phyloP scores from a whole-genome alignment of 2,329 filamentous ascomycete genomes.

The Hypoxylon sp. region DNA sequence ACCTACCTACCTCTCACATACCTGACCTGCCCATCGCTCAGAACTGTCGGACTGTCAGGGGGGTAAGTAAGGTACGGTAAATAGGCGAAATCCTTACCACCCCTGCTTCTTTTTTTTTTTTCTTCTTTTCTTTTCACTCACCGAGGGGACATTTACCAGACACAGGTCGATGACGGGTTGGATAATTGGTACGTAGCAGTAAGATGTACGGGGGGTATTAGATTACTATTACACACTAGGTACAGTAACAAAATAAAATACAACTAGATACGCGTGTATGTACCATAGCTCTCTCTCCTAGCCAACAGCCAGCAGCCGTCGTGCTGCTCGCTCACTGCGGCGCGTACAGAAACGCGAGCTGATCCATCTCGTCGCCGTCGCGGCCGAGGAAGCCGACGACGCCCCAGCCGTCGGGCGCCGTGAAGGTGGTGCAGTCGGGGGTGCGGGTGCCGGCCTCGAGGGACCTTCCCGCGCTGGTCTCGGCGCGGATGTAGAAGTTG shows the following conservation, averaged over 20 bases:
- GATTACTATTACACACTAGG: constrained; percentile 11
- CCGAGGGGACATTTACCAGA: background rate
- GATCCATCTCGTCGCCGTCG: constrained; percentile 63
- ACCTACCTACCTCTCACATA: too few species aligned
- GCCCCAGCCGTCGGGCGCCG: constrained; percentile 51
- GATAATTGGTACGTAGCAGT: too few species aligned
- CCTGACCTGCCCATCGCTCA: too few species aligned
- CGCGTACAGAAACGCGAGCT: constrained; percentile 58
- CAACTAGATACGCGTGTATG: too few species aligned
- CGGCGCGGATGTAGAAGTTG: constrained; percentile 63
- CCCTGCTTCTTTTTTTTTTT: background rate
- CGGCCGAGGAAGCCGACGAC: constrained; percentile 51
- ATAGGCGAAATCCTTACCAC: constrained; percentile 5
- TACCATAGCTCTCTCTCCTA: too few species aligned
- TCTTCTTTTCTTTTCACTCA: background rate
- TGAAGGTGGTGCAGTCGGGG: constrained; percentile 51
- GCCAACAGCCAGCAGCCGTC: too few species aligned
- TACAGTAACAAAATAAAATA: too few species aligned
- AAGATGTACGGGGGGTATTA: background rate
- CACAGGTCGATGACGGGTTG: background rate
- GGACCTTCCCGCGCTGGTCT: constrained; percentile 57
- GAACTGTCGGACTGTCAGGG: background rate
- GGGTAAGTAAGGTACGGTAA: constrained; percentile 4
- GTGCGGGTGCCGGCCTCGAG: constrained; percentile 56
- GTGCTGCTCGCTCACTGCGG: constrained; percentile 46